Base-by-base conservation (phyloP, 208 protist species). In the Leishmania martiniquensis region DNA sequence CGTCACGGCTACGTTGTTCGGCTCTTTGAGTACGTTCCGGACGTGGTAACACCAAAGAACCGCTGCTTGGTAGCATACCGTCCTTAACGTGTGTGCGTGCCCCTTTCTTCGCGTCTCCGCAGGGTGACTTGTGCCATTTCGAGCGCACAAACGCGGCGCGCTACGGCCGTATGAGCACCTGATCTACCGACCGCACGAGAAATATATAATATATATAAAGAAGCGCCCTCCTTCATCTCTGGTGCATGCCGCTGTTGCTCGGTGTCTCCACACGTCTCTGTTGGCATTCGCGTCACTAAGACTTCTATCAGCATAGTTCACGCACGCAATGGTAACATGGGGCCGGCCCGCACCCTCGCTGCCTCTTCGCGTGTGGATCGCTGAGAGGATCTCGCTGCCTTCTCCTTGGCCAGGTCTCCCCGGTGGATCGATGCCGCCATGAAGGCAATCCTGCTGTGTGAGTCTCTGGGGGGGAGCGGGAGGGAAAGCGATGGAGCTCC, bases 11-110 rank as follows among this genome's bases (percentile, higher is more conserved):
- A 97, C 77, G 45, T 83, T 4, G 83, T 85, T 7, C 49, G 34
- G 13, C 80, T 88, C 4, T 72, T 93, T 1, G 54, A 89, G 75
- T 97, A 93, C 77, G 91, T 94, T 52, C 91, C 93, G 37, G 76
- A 85, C 52, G 87, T 80, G 39, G 88, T 94, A 47, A 97, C 93
- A 32, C 91, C 93, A 12, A 97, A 97, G 78, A 95, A 97, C 67
- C 85, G 55, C n/a, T 62, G 55, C n/a, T 29, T 44, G 84, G 92
- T 29, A 84, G 77, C 37, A 67, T 96, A 42, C 88, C 89, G 13
- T 67, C 71, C 25, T 54, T 62, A 29, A 62, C n/a, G 55, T 62
- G 12, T 10, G n/a, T 15, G 55, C 12, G 13, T 10, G 29, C 22
- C 9, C 10, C n/a, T 34, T 37, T 62, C n/a, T 25, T 62, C 10